phyloP scores from a whole-genome alignment of 805 yeast genomes.

The Barnettozyma salicaria region DNA sequence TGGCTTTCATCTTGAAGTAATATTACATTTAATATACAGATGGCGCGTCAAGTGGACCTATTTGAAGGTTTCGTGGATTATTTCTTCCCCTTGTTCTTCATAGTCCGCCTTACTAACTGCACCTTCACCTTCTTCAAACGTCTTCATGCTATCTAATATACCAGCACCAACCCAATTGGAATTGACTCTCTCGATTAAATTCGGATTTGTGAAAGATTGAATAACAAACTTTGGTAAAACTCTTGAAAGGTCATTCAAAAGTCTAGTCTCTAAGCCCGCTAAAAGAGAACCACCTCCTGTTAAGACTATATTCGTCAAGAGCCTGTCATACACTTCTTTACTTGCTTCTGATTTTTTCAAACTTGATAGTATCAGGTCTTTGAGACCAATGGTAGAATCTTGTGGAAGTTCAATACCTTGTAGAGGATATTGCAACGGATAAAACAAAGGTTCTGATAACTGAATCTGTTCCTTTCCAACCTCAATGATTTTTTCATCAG shows the following conservation, averaged over 20 bases:
- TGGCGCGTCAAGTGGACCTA: no score
- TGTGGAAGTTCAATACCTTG: conserved; percentile 27
- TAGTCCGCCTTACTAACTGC: conserved; percentile 71
- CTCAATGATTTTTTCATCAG: conserved; percentile 43
- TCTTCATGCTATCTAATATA: conserved; percentile 68
- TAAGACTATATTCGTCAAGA: conserved; percentile 61
- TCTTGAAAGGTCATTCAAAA: conserved; percentile 54
- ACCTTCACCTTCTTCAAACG: conserved; percentile 71
- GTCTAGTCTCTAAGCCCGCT: conserved; percentile 64
- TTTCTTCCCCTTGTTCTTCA: conserved; percentile 59
- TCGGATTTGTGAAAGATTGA: conserved; percentile 56
- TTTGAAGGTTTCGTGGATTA: conserved; percentile 39
- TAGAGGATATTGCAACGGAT: conserved; percentile 49
- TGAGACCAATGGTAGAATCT: conserved; percentile 24
- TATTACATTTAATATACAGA: neutral
- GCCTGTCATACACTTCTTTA: conserved; percentile 34
- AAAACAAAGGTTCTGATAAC: conserved; percentile 64
- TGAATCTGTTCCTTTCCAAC: conserved; percentile 49
- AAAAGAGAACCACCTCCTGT: conserved; percentile 69
- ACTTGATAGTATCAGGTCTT: conserved; percentile 35
- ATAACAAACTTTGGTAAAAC: conserved; percentile 61
- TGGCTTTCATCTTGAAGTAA: no score
- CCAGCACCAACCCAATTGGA: conserved; percentile 81
- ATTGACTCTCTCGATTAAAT: conserved; percentile 55
- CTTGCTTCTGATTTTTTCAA: conserved; percentile 39